phyloP scores from a whole-genome alignment of 257 asterid genomes.

The Verbascum thapsus region DNA sequence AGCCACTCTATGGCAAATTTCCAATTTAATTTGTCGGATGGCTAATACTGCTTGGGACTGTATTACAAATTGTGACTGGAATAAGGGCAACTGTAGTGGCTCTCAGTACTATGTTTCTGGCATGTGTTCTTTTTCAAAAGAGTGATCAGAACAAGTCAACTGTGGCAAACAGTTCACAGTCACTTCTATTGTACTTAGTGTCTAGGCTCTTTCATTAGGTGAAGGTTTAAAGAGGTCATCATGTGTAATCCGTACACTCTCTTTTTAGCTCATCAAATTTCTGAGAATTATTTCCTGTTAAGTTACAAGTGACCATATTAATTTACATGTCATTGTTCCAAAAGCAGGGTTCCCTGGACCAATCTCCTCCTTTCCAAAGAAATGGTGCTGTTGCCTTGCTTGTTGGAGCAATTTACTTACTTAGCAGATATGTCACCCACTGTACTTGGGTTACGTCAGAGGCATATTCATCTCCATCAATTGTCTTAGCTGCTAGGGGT shows the following conservation, averaged over 20 bases:
- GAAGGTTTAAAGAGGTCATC: not conserved
- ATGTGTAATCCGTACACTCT: not conserved
- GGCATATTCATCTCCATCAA: constrained; percentile 99
- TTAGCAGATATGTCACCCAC: constrained; percentile 87
- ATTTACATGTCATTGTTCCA: constrained; percentile 16
- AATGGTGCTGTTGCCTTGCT: constrained; percentile 90
- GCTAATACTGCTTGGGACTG: no score
- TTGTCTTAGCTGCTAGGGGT: constrained; percentile 98
- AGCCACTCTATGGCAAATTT: no score
- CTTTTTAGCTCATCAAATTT: constrained; percentile 19
- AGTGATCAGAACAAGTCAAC: not conserved
- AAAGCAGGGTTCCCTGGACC: constrained; percentile 75
- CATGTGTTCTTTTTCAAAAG: no score
- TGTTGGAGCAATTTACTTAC: constrained; percentile 81
- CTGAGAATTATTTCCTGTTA: constrained; percentile 8
- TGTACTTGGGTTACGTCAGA: constrained; percentile 99
- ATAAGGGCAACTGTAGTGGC: not conserved
- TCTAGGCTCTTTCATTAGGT: not conserved
- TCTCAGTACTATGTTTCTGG: not conserved
- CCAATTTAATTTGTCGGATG: no score
- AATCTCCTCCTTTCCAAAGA: constrained; percentile 71
- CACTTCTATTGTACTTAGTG: not conserved
- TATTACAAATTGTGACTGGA: no score
- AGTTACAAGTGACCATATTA: constrained; percentile 1
- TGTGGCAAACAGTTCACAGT: not conserved